Base-by-base conservation (phyloP, 768 basidiomycete genomes). In the Lactarius evosmus region DNA sequence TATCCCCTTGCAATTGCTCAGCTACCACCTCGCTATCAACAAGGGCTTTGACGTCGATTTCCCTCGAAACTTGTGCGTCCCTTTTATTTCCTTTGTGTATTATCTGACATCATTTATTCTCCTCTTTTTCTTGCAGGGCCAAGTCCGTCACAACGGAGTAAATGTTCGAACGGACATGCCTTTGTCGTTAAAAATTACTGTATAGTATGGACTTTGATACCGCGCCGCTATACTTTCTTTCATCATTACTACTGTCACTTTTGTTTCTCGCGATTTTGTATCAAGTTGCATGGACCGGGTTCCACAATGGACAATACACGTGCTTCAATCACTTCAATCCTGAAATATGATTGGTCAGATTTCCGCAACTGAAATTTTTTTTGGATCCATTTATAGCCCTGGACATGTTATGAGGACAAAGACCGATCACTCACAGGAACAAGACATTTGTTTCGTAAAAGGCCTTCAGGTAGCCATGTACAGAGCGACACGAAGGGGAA, bases 41-140 rank as follows among this genome's bases (percentile, higher is more conserved):
- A 94, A 94, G 73, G 97, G 95, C 34, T 95, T 92, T 68, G 96
- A 98, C 74, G 96, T 98, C 69, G 96, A 99, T 75, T 97, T 97
- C 88, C 96, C 96, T 49, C 83, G 96, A 72, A 98, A 98, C 81
- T 79, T 98, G 88, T 92, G 72, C 71, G 91, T 83, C 7, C 22
- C 25, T 7, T 50, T 33, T 54, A 19, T 25, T 34, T 56, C 29
- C 2, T 46, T 34, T 17, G 50, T 62, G 62, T 53, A 62, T 25
- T 7, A 16, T 44, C 54, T 61, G 58, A 65, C 54, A 9, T 30
- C 6, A 3, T 4, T 22, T 25, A 22, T 36, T 32, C 30, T 62
- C 41, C 30, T 9, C 14, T 16, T 17, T 52, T 17, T 49, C 46
- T 63, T 40, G 4, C 56, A 74, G 74, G 71, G 74, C 74, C 56